A percentile compares a stretch with the other conserved stretches of the same genome.
These are phyloP conservation scores for Fremontodendron californicum DNA, from an alignment of 345 rosid genomes.

Conservation along the genomic window DNA sequence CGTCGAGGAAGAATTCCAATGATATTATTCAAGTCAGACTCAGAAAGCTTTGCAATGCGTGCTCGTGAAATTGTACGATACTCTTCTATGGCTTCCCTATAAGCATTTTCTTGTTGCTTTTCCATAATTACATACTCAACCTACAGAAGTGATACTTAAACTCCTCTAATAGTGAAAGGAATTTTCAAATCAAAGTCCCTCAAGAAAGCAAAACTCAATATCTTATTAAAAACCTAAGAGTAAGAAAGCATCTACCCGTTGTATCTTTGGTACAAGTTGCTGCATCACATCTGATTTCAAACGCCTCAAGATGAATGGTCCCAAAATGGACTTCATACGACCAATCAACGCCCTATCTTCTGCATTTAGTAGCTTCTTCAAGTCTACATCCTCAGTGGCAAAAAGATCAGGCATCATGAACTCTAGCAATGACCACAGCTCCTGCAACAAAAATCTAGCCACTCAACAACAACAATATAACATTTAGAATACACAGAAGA, in stretches of 20 bases:
- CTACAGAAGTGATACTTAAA: slow-evolving; percentile 37
- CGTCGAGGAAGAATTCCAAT: slow-evolving; percentile 66
- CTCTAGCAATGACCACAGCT: slow-evolving; percentile 92
- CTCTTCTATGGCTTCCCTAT: slow-evolving; percentile 87
- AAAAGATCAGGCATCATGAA: slow-evolving; percentile 97
- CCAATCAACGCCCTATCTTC: slow-evolving; percentile 79
- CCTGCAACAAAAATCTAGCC: slow-evolving; percentile 44
- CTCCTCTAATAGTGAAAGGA: background rate
- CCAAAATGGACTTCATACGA: slow-evolving; percentile 90
- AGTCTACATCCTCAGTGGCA: slow-evolving; percentile 83
- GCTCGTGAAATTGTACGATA: slow-evolving; percentile 76
- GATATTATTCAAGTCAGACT: slow-evolving; percentile 36
- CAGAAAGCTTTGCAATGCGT: slow-evolving; percentile 56
- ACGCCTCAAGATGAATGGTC: slow-evolving; percentile 95
- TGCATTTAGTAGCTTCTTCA: slow-evolving; percentile 79
- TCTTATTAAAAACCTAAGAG: background rate
- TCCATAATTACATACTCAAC: slow-evolving; percentile 88
- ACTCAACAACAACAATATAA: slow-evolving; percentile 20
- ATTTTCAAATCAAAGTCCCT: background rate
- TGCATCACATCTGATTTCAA: slow-evolving; percentile 96
- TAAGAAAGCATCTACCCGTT: slow-evolving; percentile 43
- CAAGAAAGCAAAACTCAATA: background rate
- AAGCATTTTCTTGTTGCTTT: slow-evolving; percentile 68
- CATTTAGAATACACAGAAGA: background rate
- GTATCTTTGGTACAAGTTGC: slow-evolving; percentile 93